phyloP scores from a whole-genome alignment of 2,329 filamentous ascomycete genomes.

The Fusarium sp. region DNA sequence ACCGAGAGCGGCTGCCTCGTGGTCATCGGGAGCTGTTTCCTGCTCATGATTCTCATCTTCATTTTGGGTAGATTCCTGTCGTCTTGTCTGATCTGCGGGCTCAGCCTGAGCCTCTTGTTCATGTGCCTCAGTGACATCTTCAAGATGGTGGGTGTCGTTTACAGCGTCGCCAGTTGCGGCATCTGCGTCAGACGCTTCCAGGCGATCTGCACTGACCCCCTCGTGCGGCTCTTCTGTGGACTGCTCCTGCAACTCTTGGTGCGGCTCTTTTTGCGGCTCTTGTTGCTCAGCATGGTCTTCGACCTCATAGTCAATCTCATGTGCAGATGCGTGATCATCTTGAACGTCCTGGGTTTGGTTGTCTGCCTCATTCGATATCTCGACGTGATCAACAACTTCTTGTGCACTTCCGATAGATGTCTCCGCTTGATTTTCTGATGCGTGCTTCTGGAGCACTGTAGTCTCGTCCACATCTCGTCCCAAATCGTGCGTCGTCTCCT shows the following conservation, averaged over 20 bases:
- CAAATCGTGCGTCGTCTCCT: constrained; percentile 13
- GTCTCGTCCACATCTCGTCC: constrained; percentile 13
- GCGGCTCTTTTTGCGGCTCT: neutral
- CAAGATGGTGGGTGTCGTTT: constrained; percentile 1
- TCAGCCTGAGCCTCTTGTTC: constrained; percentile 3
- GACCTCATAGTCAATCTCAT: constrained; percentile 47
- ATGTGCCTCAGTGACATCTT: neutral
- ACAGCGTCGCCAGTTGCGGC: neutral
- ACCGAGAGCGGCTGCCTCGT: neutral
- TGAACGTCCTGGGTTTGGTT: constrained; percentile 5
- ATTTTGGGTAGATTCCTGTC: constrained; percentile 33
- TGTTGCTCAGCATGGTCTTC: constrained; percentile 36
- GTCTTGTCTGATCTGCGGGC: neutral
- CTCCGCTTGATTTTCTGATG: constrained; percentile 12
- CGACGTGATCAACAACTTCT: constrained; percentile 3
- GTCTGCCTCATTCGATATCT: constrained; percentile 11
- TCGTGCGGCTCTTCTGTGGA: neutral
- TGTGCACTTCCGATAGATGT: constrained; percentile 2
- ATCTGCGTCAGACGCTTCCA: neutral
- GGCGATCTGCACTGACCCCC: constrained; percentile 8
- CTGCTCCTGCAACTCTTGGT: neutral
- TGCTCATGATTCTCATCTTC: constrained; percentile 21
- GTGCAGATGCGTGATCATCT: constrained; percentile 25
- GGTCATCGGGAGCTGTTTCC: constrained; percentile 2
- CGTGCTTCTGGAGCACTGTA: constrained; percentile 14